phyloP scores from a whole-genome alignment of 805 yeast genomes.

The Scheffersomyces coipomensis region DNA sequence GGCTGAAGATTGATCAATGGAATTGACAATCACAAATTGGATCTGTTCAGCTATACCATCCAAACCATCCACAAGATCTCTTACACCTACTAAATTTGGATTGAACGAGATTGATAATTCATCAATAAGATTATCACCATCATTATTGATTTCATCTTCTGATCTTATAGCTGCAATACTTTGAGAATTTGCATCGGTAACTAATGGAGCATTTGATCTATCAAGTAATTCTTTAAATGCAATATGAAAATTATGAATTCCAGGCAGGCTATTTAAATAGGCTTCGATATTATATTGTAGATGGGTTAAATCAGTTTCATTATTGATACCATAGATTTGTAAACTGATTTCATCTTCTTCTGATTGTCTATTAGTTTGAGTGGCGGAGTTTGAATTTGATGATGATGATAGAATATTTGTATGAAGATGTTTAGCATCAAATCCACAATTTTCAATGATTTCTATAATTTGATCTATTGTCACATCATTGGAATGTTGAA shows the following conservation, averaged over 20 bases:
- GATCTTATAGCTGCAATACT: constrained; percentile 12
- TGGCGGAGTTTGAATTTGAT: not conserved
- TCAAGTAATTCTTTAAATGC: constrained; percentile 14
- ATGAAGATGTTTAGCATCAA: constrained; percentile 21
- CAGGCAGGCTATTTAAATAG: constrained; percentile 27
- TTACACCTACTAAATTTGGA: constrained; percentile 53
- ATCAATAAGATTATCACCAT: constrained; percentile 17
- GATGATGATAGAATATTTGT: too few relatives aligned
- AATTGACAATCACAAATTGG: constrained; percentile 46
- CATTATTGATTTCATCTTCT: constrained; percentile 13
- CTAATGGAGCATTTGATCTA: constrained; percentile 4
- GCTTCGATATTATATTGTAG: constrained; percentile 43
- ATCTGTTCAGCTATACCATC: constrained; percentile 51
- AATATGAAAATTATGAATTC: constrained; percentile 24
- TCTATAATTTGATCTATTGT: constrained; percentile 40
- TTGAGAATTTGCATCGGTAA: constrained; percentile 13
- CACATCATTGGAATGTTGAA: constrained; percentile 43
- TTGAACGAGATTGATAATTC: constrained; percentile 48
- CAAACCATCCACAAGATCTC: constrained; percentile 52
- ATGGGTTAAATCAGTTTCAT: constrained; percentile 21
- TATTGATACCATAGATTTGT: constrained; percentile 32
- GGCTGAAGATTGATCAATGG: constrained; percentile 51
- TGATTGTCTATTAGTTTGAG: too few relatives aligned
- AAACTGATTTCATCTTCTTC: constrained; percentile 28
- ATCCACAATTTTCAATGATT: constrained; percentile 61